Evolutionary conservation across 495 filamentous ascomycete genomes (phyloP), one percentile per base, ranked within the genome.

Genomic region (Xylaria scruposa): DNA sequence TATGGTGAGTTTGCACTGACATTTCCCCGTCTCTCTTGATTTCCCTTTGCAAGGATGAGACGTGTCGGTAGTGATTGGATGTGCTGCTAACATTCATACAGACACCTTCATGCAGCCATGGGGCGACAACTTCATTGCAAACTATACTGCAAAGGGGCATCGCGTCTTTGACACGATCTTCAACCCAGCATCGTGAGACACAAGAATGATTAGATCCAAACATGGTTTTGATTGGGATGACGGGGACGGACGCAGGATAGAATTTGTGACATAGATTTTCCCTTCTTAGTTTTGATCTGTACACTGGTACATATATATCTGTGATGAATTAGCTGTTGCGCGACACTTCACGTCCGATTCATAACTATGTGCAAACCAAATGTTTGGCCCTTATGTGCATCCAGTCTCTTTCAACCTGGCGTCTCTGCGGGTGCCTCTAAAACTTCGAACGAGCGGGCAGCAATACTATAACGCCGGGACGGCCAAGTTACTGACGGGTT

Each of bases 1-100:
- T 84, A 83, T 76, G 77, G 75, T 80, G 78, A 82, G 78, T 77
- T 73, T 68, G 49, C 70, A 56, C 33, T 62, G 47, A 26, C 70
- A 60, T 77, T 72, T 76, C 40, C 13, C 19, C 4, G 31, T 68
- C 21, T 13, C 38, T 26, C n/a, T 7, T 8, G 4, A 12, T 70
- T 47, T 40, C 31, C 47, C 40, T 19, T 44, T 58, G 10, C 7
- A 2, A 21, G 7, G 38, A 4, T n/a, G 33, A 56, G 8, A 44
- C 3, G 36, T 29, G 4, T 19, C 4, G 0, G 10, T 38, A 4
- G 0, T 8, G 21, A 36, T 10, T 63, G n/a, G 33, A 38, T 31
- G 1, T 56, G 53, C 58, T 60, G n/a, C 59, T 65, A 64, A 68
- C 69, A 24, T 36, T 38, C n/a, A 33, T 51, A 42, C 44, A 80